Evolutionary conservation across 2,329 filamentous ascomycete species (phyloP), one percentile per base, ranked within the genome.

Genomic region (Claviceps sp.): DNA sequence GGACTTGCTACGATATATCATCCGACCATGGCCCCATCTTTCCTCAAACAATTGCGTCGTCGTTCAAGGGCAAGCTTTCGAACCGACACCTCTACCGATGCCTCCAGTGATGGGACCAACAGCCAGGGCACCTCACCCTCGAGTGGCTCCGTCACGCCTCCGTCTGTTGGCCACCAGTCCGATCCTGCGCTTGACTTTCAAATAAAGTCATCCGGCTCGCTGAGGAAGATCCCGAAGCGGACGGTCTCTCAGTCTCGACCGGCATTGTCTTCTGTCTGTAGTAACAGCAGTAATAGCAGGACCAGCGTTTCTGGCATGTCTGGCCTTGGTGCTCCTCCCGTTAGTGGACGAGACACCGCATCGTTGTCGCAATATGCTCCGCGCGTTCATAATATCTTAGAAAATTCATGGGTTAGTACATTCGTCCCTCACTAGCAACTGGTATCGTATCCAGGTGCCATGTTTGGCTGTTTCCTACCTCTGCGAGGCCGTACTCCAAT

Each of bases 361-460:
- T 80, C 84, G 7, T 77, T 82, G 17, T 95, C 89, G 51, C 81
- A 84, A 44, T 91, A 87, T 68, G 86, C 89, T 34, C 90, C 91
- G 24, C 81, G 81, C 59, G 80, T 96, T 41, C 71, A 84, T 44
- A 95, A 90, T 38, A 74, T 95, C 41, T 74, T 80, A 10, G 88
- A 95, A 57, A 87, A 85, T 59, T 83, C 87, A 54, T 95, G 89
- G 86, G 89, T 94, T 78, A 61, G 82, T 73, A 48, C 26, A 13
- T 17, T 14, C 6, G 16, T 17, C 30, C 3, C 37, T 26, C 19
- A 41, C 17, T 44, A 14, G n/a, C 4, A 16, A 3, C 16, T 24
- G 14, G 0, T 2, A 14, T 48, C 26, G 17, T 26, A 37, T 39
- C 6, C 16, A 11, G 22, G 1, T 26, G n/a, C 43, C 19, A 24